Conservation (phyloP, 1,284 basidiomycete species). For the Ceratobasidium sp. region DNA sequence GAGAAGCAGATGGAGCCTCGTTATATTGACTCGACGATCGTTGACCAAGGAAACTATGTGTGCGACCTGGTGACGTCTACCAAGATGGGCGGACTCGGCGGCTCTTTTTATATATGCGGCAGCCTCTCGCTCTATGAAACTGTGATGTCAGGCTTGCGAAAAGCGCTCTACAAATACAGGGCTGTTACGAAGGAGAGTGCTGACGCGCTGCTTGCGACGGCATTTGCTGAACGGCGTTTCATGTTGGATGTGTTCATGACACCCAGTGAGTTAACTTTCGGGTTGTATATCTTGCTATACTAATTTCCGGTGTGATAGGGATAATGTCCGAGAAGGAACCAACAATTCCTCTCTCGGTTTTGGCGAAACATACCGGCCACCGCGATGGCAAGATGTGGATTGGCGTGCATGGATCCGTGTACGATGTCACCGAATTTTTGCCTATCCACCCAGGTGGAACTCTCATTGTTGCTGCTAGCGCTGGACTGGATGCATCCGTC, state of each 20-base stretch:
- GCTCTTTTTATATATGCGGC: slow-evolving; percentile 43
- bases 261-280: slow-evolving; percentile 6
- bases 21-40: slow-evolving; percentile 42
- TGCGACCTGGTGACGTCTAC: slow-evolving; percentile 44
- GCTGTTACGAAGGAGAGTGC: slow-evolving; percentile 43
- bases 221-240: slow-evolving; percentile 44
- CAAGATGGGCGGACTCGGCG: slow-evolving; percentile 43
- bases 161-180: slow-evolving; percentile 42
- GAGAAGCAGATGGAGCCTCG: slow-evolving; percentile 45
- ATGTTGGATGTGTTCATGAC: slow-evolving; percentile 47
- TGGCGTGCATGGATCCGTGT: slow-evolving; percentile 46
- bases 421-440: slow-evolving; percentile 44
- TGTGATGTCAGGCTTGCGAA: slow-evolving; percentile 39
- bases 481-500: slow-evolving; percentile 41
- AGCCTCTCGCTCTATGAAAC: slow-evolving; percentile 44
- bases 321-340: slow-evolving; percentile 42
- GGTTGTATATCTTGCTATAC: not conserved
- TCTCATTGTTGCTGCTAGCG: slow-evolving; percentile 45
- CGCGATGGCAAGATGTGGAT: slow-evolving; percentile 46
- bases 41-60: slow-evolving; percentile 43
- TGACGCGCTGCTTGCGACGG: slow-evolving; percentile 31
- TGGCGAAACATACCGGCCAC: slow-evolving; percentile 39
- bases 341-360: slow-evolving; percentile 33
- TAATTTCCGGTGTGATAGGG: not conserved
- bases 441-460: slow-evolving; percentile 45